Evolutionary conservation across 768 basidiomycete genomes (phyloP), one percentile per base, ranked within the genome.

Genomic region (Steccherinum ochraceum): DNA sequence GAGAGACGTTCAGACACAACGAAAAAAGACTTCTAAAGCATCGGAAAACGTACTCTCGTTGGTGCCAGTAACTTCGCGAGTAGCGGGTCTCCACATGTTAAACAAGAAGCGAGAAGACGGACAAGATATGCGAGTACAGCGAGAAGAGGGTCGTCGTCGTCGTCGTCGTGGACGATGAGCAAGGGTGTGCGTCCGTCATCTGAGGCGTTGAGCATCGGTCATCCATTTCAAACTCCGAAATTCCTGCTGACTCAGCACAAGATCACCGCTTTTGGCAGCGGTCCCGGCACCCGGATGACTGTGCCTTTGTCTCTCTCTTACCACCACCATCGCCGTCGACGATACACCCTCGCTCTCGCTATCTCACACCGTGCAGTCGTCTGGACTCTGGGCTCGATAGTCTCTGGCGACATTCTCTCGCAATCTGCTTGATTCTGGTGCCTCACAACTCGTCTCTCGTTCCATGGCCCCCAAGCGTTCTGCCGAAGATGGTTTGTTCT

Each of bases 1-100:
- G 19, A 57, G 43, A 48, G 50, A 48, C 11, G 60, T 52, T 54
- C 62, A 54, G 40, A 25, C 18, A 18, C n/a, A 46, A 53, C 52
- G 40, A 35, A 43, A 18, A 43, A 55, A 41, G 35, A 47, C 40
- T 35, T 24, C 52, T 40, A 51, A 53, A 49, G 25, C 23, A 45
- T 39, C 49, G 0, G n/a, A n/a, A 41, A 25, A 70, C 81, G 60
- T 35, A 89, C 92, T 87, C 42, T 95, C 93, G 60, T 96, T 96
- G 19, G 93, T 94, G 51, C 93, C 93, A 35, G 89, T 89, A 24
- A 93, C 87, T 69, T 91, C 86, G 58, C 83, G 83, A 51, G 90
- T 90, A 56, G 90, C 88, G 51, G 89, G 89, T 69, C 84, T 84
- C 88, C 89, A 92, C 89, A 92, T 90, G 56, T 61, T 68, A 60